A percentile compares a stretch with the other conserved stretches of the same genome.
phyloP scores from a whole-genome alignment of 345 rosid genomes.

The Theobroma cacao region DNA sequence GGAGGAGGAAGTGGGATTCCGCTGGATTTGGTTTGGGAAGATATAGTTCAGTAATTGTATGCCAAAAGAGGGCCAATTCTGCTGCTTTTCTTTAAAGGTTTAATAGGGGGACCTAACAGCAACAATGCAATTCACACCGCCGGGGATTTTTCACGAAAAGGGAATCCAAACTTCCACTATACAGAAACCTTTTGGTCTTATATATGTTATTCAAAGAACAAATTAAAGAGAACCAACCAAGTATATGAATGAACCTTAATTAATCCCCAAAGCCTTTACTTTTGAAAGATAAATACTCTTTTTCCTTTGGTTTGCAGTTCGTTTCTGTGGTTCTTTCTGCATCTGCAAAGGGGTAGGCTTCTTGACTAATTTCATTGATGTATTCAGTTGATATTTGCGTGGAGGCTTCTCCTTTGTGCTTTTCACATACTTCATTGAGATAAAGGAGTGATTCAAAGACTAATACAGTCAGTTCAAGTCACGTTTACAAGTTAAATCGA shows the following conservation, averaged over 20 bases:
- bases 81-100: neutral
- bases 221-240: neutral
- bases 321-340: no score
- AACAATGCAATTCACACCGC: neutral
- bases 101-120: neutral
- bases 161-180: neutral
- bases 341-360: slow-evolving; percentile 1
- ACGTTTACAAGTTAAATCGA: neutral
- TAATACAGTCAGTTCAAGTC: neutral
- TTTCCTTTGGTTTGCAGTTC: no score
- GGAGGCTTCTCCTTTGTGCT: neutral
- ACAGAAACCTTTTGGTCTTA: neutral
- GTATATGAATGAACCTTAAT: neutral
- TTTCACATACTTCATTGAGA: neutral
- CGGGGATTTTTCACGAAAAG: neutral
- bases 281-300: neutral
- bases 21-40: neutral
- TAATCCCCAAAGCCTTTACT: neutral
- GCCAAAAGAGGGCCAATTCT: neutral
- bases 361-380: neutral
- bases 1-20: neutral
- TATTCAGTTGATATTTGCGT: neutral
- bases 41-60: neutral
- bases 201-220: neutral
- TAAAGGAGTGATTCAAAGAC: neutral